Base-by-base conservation (phyloP, 164 flowering plant genomes). In the Sextonia rubra region DNA sequence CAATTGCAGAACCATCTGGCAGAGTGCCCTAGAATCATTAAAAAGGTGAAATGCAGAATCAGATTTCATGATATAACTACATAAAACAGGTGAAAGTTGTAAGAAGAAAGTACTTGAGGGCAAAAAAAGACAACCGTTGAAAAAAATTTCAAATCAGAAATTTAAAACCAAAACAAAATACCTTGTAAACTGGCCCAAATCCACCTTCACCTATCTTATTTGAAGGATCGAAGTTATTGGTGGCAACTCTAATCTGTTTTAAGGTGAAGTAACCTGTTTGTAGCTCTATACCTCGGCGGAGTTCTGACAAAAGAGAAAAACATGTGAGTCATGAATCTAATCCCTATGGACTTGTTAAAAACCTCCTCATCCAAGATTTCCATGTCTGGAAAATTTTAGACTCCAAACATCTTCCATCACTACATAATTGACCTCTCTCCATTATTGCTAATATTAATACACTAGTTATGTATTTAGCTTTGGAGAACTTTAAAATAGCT, bases 181-280 rank as follows among this genome's bases (percentile, higher is more conserved):
- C 97, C 93, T 89, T 91, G 80, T 78, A 89, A 49, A 91, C 97
- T 3, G 94, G 86, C 48, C 97, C 97, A 80, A 91, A 90, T 22
- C 97, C 94, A 30, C 97, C 94, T 87, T 91, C 94, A 2, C 97
- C 97, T 56, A 91, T 86, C 82, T 91, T 91, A 78, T 91, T 86
- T 69, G 75, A 85, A 71, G 87, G 83, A 64, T 89, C 90, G 73
- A 91, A 91, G 80, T 90, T 88, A 20, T 73, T 74, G 3, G 97
- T 91, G 60, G 97, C 94, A 77, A 86, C 81, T 83, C 86, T 91
- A 26, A 91, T 87, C 71, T 91, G 90, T 76, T 82, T 80, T 73
- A 91, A 82, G 49, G 81, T 83, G 80, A 90, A 91, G 75, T 82
- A 81, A 37, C 89, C 89, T 2, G 91, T 87, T 70, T 85, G 91